phyloP scores from a whole-genome alignment of 148 eudicot species.

The Beta vulgaris region DNA sequence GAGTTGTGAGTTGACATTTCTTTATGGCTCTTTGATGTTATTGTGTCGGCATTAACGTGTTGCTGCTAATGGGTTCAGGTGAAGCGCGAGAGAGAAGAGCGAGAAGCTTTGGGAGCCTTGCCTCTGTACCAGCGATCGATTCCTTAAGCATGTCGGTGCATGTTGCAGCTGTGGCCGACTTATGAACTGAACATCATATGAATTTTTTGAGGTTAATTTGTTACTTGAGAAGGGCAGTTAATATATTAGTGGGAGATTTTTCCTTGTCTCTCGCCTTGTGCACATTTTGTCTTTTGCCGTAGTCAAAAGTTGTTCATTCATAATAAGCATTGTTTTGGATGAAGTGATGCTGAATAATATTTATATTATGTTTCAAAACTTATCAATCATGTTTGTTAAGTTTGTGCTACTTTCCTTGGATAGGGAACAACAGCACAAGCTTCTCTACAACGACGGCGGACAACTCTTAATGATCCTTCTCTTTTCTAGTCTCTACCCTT shows the following conservation, averaged over 20 bases:
- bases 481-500: too few species aligned
- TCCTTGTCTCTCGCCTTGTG: slow-evolving; percentile 3
- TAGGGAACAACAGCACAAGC: too few species aligned
- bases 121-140: slow-evolving; percentile 65
- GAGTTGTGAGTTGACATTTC: too few species aligned
- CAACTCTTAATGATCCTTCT: background rate
- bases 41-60: slow-evolving; percentile 2
- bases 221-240: background rate
- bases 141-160: slow-evolving; percentile 35
- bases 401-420: too few species aligned
- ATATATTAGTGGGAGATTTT: background rate
- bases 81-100: slow-evolving; percentile 65
- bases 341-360: slow-evolving; percentile 24
- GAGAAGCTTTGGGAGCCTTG: slow-evolving; percentile 70
- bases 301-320: slow-evolving; percentile 6
- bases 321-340: slow-evolving; percentile 1
- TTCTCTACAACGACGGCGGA: background rate
- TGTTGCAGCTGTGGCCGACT: background rate
- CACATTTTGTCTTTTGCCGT: slow-evolving; percentile 7
- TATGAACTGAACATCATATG: slow-evolving; percentile 10
- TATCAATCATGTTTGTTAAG: background rate
- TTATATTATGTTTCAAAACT: background rate
- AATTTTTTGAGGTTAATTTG: slow-evolving; percentile 5
- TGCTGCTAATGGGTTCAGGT: slow-evolving; percentile 35
- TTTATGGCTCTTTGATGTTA: background rate